These are phyloP conservation scores for Psidium guajava DNA, from an alignment of 345 rosid genomes.

Conservation along the genomic window DNA sequence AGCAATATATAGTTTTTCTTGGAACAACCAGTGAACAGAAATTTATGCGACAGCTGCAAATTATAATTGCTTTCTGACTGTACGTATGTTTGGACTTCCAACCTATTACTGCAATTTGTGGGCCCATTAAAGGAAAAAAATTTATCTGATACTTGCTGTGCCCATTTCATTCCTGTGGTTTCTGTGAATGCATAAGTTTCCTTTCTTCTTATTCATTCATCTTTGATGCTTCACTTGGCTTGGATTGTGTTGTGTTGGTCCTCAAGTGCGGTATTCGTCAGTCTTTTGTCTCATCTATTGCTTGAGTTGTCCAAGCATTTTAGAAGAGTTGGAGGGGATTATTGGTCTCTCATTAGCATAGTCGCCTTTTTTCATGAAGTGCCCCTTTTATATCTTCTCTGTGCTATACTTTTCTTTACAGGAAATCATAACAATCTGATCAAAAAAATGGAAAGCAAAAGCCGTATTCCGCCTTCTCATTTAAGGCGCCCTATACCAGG, in stretches of 20 bases:
- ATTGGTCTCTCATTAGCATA: neutral
- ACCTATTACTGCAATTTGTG: neutral
- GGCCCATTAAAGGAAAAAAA: neutral
- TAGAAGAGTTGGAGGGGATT: neutral
- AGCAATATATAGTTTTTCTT: neutral
- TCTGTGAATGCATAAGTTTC: neutral
- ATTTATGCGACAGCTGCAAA: neutral
- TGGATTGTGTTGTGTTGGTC: neutral
- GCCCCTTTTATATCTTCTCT: neutral
- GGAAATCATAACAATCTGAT: constrained; percentile 1
- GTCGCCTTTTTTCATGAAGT: neutral
- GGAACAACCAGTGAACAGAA: neutral
- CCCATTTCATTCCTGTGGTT: neutral
- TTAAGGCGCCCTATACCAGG: constrained; percentile 59
- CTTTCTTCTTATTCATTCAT: neutral
- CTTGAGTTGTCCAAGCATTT: neutral
- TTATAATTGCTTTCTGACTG: neutral
- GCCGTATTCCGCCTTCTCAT: constrained; percentile 68
- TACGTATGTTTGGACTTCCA: neutral
- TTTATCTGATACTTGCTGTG: neutral
- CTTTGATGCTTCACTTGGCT: neutral
- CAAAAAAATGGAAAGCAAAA: constrained; percentile 68
- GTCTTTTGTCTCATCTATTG: neutral
- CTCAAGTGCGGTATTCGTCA: neutral
- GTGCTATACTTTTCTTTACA: constrained; percentile 1